Conservation (phyloP, 768 basidiomycete genomes). For the Tylopilus felleus region DNA sequence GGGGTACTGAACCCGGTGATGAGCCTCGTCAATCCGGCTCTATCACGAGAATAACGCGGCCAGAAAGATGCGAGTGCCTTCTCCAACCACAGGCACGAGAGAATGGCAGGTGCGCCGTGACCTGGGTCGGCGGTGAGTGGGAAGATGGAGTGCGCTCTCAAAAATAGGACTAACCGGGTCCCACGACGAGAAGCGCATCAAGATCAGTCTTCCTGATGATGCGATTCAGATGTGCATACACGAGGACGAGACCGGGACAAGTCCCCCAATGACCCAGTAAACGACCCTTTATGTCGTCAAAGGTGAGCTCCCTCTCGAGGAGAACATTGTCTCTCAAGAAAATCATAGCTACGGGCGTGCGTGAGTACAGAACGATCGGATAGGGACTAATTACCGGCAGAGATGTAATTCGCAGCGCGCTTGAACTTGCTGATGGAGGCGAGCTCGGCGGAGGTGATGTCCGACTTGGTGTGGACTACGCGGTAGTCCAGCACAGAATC, state of each 20-base stretch:
- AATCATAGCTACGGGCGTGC: constrained; percentile 61
- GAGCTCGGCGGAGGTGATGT: constrained; percentile 50
- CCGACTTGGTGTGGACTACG: constrained; percentile 46
- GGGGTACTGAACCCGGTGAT: constrained; percentile 76
- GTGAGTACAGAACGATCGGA: neutral
- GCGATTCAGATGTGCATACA: constrained; percentile 68
- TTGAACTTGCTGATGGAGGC: constrained; percentile 50
- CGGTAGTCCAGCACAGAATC: constrained; percentile 50
- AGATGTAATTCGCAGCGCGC: constrained; percentile 65
- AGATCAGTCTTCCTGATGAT: constrained; percentile 57
- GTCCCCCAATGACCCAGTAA: constrained; percentile 85
- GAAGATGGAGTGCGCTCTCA: neutral
- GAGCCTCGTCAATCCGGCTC: constrained; percentile 59
- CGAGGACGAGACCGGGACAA: constrained; percentile 72
- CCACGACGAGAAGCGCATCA: constrained; percentile 74
- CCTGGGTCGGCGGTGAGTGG: constrained; percentile 32
- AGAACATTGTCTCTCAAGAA: constrained; percentile 75
- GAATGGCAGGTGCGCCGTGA: constrained; percentile 83
- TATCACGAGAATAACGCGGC: constrained; percentile 55
- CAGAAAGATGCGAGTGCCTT: constrained; percentile 60
- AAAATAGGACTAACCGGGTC: constrained; percentile 51
- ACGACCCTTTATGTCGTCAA: constrained; percentile 75
- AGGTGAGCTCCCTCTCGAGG: constrained; percentile 53
- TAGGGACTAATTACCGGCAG: constrained; percentile 49
- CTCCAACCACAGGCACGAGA: constrained; percentile 87